A percentile compares a stretch with the other conserved stretches of the same genome.
phyloP scores from a whole-genome alignment of 2,329 filamentous ascomycete genomes.

The Emmonsiellopsis sp. region DNA sequence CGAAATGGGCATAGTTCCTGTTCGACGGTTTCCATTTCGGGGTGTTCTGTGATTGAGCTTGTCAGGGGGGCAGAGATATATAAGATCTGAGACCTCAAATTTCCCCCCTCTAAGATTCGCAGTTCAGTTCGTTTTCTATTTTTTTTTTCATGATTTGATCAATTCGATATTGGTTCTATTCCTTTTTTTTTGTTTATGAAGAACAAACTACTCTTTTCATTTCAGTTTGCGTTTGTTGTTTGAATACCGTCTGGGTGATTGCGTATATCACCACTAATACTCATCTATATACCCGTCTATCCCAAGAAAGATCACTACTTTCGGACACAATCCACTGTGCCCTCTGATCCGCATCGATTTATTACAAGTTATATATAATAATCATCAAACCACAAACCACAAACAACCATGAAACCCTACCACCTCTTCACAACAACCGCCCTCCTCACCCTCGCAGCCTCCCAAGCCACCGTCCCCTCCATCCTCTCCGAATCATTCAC shows the following conservation, averaged over 20 bases:
- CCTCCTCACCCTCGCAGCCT: constrained; percentile 3
- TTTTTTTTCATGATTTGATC: not conserved
- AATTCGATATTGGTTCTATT: not conserved
- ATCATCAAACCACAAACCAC: not conserved
- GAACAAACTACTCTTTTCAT: too few species aligned
- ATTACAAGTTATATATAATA: not conserved
- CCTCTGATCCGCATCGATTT: too few species aligned
- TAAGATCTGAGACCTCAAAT: not conserved
- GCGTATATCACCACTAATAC: too few species aligned
- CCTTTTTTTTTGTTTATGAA: not conserved
- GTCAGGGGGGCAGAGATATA: not conserved
- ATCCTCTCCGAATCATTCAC: constrained; percentile 5
- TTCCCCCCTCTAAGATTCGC: not conserved
- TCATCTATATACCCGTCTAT: too few species aligned
- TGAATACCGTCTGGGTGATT: too few species aligned
- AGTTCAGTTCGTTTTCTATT: not conserved
- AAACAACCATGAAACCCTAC: not conserved
- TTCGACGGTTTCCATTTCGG: not conserved
- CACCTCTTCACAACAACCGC: constrained; percentile 4
- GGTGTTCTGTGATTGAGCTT: not conserved
- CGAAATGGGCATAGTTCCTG: not conserved
- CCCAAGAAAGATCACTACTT: too few species aligned
- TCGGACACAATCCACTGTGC: too few species aligned
- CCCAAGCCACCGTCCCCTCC: constrained; percentile 3
- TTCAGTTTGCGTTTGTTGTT: too few species aligned